Evolutionary conservation across 2,329 filamentous ascomycete genomes (phyloP), one percentile per base, ranked within the genome.

Genomic region (Colletotrichum sansevieriae): DNA sequence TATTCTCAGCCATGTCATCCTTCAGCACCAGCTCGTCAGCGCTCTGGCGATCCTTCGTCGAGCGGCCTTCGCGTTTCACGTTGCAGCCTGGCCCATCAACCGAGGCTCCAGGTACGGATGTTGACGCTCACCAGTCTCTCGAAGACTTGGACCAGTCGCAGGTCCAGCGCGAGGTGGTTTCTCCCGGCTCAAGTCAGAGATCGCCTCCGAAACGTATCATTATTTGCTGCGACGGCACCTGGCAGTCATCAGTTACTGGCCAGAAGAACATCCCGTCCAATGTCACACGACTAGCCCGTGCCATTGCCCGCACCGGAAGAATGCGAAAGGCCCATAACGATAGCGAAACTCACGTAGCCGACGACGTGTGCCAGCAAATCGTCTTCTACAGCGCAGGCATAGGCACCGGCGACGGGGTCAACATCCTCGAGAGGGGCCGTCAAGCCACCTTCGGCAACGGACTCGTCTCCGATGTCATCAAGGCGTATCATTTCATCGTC

Each of bases 401-500:
- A 3, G 59, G 59, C 7, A 63, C 59, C 3, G 59, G 39, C 22
- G 18, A 20, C n/a, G 41, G 59, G 3, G 39, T 18, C 4, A 44
- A 22, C 6, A 29, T 52, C 1, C 1, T 52, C 0, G 49, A 52
- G 25, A 29, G 12, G 5, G 1, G 2, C 0, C 59, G 51, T 1
- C 52, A 63, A 43, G 65, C 58, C 7, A 20, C 57, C 15, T 56
- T 68, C 3, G 11, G 64, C 37, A 39, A 58, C 10, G 66, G 66
- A 0, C 47, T 69, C 8, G 49, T 20, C 0, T 43, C 22, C 13
- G 72, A 73, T 15, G 63, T 74, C 39, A 71, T 72, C n/a, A 77
- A 80, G 62, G 76, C 77, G 9, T 81, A 81, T 72, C 76, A 79
- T 65, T 81, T 81, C 54, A 65, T 81, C n/a, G 78, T 76, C 68